These are phyloP conservation scores for Hanseniaspora singularis DNA, from an alignment of 805 yeast genomes.

Conservation along the genomic window DNA sequence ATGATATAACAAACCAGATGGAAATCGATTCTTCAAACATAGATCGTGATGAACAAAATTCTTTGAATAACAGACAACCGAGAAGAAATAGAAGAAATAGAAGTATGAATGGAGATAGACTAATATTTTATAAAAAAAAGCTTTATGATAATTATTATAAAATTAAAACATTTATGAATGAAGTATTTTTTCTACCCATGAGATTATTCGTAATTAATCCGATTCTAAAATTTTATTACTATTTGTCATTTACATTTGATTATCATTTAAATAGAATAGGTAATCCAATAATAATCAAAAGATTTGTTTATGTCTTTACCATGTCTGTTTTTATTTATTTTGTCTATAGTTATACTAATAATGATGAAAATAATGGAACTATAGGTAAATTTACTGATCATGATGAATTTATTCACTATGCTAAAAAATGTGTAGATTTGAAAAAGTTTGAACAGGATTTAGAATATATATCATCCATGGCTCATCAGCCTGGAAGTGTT, in stretches of 20 bases:
- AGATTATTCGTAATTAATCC: conserved; percentile 37
- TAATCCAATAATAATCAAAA: conserved; percentile 70
- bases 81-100: conserved; percentile 10
- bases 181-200: conserved; percentile 32
- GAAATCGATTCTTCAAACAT: no score
- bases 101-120: background rate
- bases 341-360: conserved; percentile 45
- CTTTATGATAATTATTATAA: conserved; percentile 14
- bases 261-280: conserved; percentile 52
- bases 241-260: conserved; percentile 39
- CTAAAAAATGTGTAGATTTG: conserved; percentile 42
- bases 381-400: conserved; percentile 57
- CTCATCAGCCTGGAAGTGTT: conserved; percentile 78
- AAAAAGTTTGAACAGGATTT: conserved; percentile 50
- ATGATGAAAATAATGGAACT: conserved; percentile 29
- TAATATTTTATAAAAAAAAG: background rate
- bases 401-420: conserved; percentile 37
- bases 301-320: conserved; percentile 58
- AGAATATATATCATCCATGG: conserved; percentile 65
- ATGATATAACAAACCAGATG: conserved; percentile 20
- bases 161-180: conserved; percentile 22
- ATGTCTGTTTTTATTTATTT: conserved; percentile 48
- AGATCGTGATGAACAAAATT: no score
- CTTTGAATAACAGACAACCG: no score
- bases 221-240: conserved; percentile 30